Conservation (phyloP, 768 basidiomycete genomes). For the Rhizopogon vinicolor region DNA sequence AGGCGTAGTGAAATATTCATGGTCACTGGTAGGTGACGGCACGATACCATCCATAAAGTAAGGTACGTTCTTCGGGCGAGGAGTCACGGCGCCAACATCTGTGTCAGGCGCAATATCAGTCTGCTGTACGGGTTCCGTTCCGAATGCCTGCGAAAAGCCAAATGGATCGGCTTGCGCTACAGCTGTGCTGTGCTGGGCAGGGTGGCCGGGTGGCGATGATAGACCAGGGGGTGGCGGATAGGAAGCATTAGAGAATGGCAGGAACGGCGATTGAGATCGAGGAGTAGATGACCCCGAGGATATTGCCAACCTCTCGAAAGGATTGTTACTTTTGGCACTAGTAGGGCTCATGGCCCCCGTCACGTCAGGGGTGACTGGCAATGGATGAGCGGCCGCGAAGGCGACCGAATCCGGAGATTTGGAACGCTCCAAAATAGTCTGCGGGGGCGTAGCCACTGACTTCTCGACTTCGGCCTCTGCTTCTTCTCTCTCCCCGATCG, state of each 20-base stretch:
- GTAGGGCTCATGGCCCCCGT: constrained; percentile 44
- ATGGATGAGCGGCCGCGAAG: constrained; percentile 66
- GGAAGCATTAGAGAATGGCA: constrained; percentile 40
- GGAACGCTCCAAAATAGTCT: constrained; percentile 20
- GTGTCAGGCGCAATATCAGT: constrained; percentile 17
- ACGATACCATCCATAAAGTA: constrained; percentile 17
- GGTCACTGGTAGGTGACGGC: constrained; percentile 31
- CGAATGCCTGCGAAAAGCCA: constrained; percentile 36
- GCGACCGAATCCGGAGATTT: constrained; percentile 44
- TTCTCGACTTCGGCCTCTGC: constrained; percentile 48
- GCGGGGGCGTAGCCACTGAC: constrained; percentile 7
- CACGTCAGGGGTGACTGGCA: constrained; percentile 67
- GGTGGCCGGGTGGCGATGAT: constrained; percentile 8
- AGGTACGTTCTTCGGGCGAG: constrained; percentile 9
- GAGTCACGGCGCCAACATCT: constrained; percentile 16
- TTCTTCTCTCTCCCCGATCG: constrained; percentile 51
- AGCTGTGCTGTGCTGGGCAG: constrained; percentile 2
- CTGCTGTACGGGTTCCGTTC: constrained; percentile 5
- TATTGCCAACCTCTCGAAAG: constrained; percentile 73
- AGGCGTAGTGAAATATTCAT: constrained; percentile 59
- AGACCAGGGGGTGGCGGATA: constrained; percentile 32
- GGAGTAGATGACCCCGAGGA: constrained; percentile 33
- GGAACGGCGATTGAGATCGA: constrained; percentile 59
- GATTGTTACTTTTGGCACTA: constrained; percentile 78
- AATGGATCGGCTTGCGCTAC: constrained; percentile 44